These are phyloP conservation scores for Asterophora lycoperdoides DNA, from an alignment of 768 basidiomycete species.

Conservation along the genomic window DNA sequence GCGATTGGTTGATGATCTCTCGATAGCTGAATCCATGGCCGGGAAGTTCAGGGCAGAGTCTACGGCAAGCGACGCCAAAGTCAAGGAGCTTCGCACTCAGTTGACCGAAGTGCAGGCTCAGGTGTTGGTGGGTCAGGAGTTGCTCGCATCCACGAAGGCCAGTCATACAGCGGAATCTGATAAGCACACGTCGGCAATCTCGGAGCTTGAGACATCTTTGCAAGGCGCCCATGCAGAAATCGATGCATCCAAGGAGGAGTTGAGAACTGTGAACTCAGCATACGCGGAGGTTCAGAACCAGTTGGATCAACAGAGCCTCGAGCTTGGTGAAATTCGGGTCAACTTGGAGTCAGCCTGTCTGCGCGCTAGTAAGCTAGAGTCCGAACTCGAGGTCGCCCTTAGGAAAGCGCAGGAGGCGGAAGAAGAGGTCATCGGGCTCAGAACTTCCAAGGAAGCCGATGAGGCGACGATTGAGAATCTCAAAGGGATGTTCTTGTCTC, in stretches of 20 bases:
- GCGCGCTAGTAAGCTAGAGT: slow-evolving; percentile 15
- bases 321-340: slow-evolving; percentile 14
- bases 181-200: slow-evolving; percentile 9
- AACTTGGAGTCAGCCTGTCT: slow-evolving; percentile 16
- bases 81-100: slow-evolving; percentile 11
- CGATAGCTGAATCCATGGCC: slow-evolving; percentile 10
- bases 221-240: slow-evolving; percentile 2
- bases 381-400: slow-evolving; percentile 16
- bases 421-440: slow-evolving; percentile 29
- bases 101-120: slow-evolving; percentile 7
- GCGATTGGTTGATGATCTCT: slow-evolving; percentile 9
- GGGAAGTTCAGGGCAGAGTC: slow-evolving; percentile 9
- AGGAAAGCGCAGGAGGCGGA: slow-evolving; percentile 25
- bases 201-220: slow-evolving; percentile 8
- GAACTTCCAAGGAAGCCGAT: slow-evolving; percentile 29
- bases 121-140: slow-evolving; percentile 8
- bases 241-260: background rate
- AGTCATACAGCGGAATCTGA: slow-evolving; percentile 11
- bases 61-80: background rate
- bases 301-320: slow-evolving; percentile 10
- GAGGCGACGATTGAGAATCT: slow-evolving; percentile 32
- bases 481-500: slow-evolving; percentile 25
- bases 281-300: slow-evolving; percentile 11
- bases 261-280: background rate
- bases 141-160: slow-evolving; percentile 9